Conservation (phyloP, 495 filamentous ascomycete species). For the Neurospora cerealis region DNA sequence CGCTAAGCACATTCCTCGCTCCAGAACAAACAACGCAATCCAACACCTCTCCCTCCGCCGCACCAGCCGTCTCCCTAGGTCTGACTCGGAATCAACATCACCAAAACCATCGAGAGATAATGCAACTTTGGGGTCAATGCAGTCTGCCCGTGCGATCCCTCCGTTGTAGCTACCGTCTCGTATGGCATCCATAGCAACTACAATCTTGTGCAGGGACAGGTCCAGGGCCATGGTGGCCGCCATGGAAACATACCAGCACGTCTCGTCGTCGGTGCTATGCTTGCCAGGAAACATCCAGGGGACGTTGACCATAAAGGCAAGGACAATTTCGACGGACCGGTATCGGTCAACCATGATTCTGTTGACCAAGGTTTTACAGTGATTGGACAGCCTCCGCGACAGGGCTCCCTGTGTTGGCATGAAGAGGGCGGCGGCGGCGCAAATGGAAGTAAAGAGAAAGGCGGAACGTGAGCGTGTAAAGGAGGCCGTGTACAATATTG, state of each 20-base stretch:
- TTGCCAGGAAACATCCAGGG: constrained; percentile 66
- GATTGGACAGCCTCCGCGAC: constrained; percentile 51
- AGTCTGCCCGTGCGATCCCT: constrained; percentile 49
- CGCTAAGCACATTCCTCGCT: constrained; percentile 60
- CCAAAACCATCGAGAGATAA: constrained; percentile 58
- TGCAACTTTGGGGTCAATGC: constrained; percentile 53
- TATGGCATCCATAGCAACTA: constrained; percentile 44
- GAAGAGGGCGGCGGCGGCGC: constrained; percentile 55
- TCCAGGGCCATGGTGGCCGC: constrained; percentile 60
- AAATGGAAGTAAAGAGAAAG: constrained; percentile 62
- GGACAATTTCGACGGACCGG: constrained; percentile 60
- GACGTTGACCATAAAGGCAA: constrained; percentile 69
- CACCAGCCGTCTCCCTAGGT: constrained; percentile 48
- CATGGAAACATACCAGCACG: constrained; percentile 59
- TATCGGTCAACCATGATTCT: constrained; percentile 47
- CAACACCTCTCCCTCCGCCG: constrained; percentile 58
- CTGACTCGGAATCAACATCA: constrained; percentile 49
- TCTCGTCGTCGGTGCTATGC: constrained; percentile 60
- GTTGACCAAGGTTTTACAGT: constrained; percentile 53
- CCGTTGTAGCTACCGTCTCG: constrained; percentile 33
- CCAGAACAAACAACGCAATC: constrained; percentile 64
- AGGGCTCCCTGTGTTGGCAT: constrained; percentile 50
- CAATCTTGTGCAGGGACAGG: constrained; percentile 57
- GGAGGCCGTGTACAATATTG: constrained; percentile 48
- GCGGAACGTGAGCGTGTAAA: constrained; percentile 58